A percentile compares a stretch with the other conserved stretches of the same genome.
Evolutionary conservation across 257 asterid genomes (phyloP).

Genomic region (Jaltomata sinuosa): DNA sequence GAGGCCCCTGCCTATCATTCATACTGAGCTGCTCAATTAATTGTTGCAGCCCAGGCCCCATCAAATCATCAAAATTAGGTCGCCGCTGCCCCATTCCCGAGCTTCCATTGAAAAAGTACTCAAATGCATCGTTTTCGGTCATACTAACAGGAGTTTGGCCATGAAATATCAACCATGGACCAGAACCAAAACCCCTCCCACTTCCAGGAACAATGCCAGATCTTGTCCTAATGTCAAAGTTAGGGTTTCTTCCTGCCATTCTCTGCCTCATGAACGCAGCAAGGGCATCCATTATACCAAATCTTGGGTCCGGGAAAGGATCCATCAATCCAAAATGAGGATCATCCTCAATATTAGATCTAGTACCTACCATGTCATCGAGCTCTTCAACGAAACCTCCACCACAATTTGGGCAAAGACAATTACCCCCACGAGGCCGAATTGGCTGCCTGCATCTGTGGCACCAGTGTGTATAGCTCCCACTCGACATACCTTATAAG

Average conservation of each 20-base stretch:
- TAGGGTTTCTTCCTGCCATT: conserved; percentile 67
- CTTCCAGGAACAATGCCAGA: conserved; percentile 37
- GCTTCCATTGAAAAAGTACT: conserved; percentile 21
- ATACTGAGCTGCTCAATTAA: conserved; percentile 27
- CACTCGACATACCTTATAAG: conserved; percentile 19
- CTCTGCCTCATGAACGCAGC: conserved; percentile 69
- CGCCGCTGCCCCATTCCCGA: conserved; percentile 25
- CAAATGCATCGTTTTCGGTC: conserved; percentile 15
- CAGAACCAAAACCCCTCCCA: conserved; percentile 29
- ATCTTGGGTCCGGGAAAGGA: conserved; percentile 28
- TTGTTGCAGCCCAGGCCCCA: conserved; percentile 36
- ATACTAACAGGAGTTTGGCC: conserved; percentile 28
- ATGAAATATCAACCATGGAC: conserved; percentile 44
- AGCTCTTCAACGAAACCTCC: conserved; percentile 88
- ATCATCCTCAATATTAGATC: conserved; percentile 22
- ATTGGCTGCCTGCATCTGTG: conserved; percentile 69
- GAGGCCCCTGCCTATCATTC: conserved; percentile 34
- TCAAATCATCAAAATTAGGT: conserved; percentile 22
- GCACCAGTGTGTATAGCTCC: conserved; percentile 74
- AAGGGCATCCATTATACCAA: conserved; percentile 59
- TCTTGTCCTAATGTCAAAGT: conserved; percentile 53
- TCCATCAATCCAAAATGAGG: conserved; percentile 25
- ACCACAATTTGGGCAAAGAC: conserved; percentile 59
- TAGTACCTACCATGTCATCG: conserved; percentile 28
- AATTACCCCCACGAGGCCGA: conserved; percentile 28